A percentile compares a stretch with the other conserved stretches of the same genome.
Conservation (phyloP, 2,329 filamentous ascomycete genomes). For the Rhexocercosporidium sp. region DNA sequence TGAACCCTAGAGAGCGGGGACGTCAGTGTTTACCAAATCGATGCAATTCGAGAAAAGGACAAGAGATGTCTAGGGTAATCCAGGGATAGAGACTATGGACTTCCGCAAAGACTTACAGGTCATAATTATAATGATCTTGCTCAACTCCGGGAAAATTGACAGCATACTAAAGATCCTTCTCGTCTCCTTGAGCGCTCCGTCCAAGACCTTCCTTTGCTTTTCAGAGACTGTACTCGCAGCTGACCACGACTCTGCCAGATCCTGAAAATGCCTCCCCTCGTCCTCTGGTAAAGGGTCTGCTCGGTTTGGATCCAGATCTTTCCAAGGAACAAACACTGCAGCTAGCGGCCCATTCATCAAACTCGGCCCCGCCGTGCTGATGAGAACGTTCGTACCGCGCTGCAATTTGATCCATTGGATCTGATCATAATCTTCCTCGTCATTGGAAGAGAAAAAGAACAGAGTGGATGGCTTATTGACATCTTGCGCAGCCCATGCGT, state of each 20-base stretch:
- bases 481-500: constrained; percentile 41
- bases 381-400: constrained; percentile 39
- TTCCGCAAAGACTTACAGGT: constrained; percentile 30
- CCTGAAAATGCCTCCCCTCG: constrained; percentile 29
- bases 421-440: constrained; percentile 36
- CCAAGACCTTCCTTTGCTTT: constrained; percentile 22
- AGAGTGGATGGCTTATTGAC: constrained; percentile 31
- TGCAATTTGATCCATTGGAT: constrained; percentile 43
- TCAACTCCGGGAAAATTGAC: constrained; percentile 32
- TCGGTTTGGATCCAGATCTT: constrained; percentile 23
- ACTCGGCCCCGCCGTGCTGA: constrained; percentile 27
- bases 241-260: constrained; percentile 29
- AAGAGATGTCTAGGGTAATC: too few relatives aligned
- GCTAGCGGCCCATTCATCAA: constrained; percentile 36
- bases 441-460: constrained; percentile 42
- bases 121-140: constrained; percentile 35
- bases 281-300: constrained; percentile 22
- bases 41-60: too few relatives aligned
- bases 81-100: too few relatives aligned
- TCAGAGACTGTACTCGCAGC: constrained; percentile 12
- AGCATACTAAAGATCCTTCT: constrained; percentile 33
- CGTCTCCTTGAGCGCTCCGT: constrained; percentile 21
- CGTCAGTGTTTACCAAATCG: too few relatives aligned
- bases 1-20: constrained; percentile 39
- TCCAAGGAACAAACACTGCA: constrained; percentile 34